Evolutionary conservation across 169 alveolate species (phyloP).

Genomic region (Miamiensis avidus): DNA sequence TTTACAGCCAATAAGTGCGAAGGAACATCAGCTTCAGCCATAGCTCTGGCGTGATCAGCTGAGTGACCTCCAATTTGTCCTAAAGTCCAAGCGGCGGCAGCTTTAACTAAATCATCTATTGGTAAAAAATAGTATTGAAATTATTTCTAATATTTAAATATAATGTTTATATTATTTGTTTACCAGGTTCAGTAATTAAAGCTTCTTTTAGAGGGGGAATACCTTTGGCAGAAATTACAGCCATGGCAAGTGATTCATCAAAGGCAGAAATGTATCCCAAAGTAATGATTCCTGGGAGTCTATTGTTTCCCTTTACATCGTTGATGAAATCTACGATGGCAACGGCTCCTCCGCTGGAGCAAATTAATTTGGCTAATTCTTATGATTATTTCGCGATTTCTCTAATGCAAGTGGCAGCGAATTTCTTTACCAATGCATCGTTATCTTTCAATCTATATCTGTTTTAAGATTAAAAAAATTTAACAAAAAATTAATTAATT

Average conservation of each 20-base stretch:
- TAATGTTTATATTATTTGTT: too few relatives aligned
- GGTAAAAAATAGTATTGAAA: too few relatives aligned
- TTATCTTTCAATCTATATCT: conserved; percentile 26
- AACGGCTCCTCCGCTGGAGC: conserved; percentile 95
- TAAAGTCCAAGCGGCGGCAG: conserved; percentile 92
- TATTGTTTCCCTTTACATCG: conserved; percentile 91
- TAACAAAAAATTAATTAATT: conserved; percentile 41
- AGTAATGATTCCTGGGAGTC: conserved; percentile 95
- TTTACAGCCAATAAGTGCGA: conserved; percentile 80
- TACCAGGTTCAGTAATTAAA: conserved; percentile 89
- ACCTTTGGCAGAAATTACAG: conserved; percentile 91
- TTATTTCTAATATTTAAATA: too few relatives aligned
- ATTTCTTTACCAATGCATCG: conserved; percentile 76
- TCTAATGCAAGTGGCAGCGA: conserved; percentile 94
- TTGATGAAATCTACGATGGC: conserved; percentile 92
- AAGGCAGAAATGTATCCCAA: conserved; percentile 93
- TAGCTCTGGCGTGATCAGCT: conserved; percentile 93
- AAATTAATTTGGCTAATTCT: conserved; percentile 89
- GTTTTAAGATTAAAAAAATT: too few relatives aligned
- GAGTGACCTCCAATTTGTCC: conserved; percentile 93
- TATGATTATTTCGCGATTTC: conserved; percentile 92
- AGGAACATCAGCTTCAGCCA: conserved; percentile 92
- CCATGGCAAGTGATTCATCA: conserved; percentile 93
- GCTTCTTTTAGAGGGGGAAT: conserved; percentile 94
- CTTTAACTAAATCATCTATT: conserved; percentile 85